A percentile compares a stretch with the other conserved stretches of the same genome.
Evolutionary conservation across 495 filamentous ascomycete species (phyloP).

Genomic region (Daldinia decipiens): DNA sequence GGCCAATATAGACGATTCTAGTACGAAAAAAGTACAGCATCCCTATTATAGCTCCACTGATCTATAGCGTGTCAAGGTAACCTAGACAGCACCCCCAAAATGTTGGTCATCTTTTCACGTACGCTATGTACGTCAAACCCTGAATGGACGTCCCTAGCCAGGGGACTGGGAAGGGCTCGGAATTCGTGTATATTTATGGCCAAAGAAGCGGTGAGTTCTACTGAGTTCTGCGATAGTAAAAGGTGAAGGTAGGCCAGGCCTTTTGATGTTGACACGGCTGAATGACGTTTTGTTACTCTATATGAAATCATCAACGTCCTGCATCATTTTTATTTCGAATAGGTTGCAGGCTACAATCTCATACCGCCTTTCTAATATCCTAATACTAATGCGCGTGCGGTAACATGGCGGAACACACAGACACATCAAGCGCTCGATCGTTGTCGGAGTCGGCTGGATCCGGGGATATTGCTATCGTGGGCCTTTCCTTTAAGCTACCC

Average conservation of each 20-base stretch:
- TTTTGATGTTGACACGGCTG: neutral
- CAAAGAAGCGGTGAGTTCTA: constrained; percentile 11
- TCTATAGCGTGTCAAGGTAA: neutral
- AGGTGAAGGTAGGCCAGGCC: neutral
- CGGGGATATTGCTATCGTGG: constrained; percentile 14
- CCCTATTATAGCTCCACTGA: constrained; percentile 8
- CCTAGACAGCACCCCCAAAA: neutral
- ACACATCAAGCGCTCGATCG: constrained; percentile 1
- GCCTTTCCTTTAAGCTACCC: constrained; percentile 15
- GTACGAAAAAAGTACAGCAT: neutral
- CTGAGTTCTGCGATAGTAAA: constrained; percentile 2
- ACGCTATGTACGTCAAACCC: constrained; percentile 14
- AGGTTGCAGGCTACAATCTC: constrained; percentile 1
- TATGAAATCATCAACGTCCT: neutral
- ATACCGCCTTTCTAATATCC: constrained; percentile 7
- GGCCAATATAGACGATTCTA: neutral
- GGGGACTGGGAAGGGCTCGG: constrained; percentile 1
- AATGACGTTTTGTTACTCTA: neutral
- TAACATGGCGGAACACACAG: constrained; percentile 10
- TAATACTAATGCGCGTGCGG: constrained; percentile 4
- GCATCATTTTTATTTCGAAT: neutral
- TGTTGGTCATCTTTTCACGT: constrained; percentile 7
- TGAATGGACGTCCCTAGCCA: neutral
- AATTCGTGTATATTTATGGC: constrained; percentile 1
- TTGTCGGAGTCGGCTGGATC: neutral